Evolutionary conservation across 108 stramenopile genomes (phyloP).

Genomic region (Stephanodiscus minutulus): DNA sequence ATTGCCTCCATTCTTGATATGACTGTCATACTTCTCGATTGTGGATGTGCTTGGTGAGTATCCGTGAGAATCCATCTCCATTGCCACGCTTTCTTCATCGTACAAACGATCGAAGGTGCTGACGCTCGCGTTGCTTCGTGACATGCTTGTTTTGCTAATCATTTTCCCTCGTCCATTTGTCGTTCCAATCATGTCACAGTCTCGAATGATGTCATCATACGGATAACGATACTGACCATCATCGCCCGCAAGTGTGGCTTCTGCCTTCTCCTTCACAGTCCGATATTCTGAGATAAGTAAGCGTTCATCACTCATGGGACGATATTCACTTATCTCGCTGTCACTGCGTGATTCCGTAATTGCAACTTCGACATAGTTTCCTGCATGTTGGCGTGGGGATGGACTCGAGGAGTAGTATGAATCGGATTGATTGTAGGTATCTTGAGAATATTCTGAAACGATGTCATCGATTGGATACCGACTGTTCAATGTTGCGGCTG

Average conservation of each 20-base stretch:
- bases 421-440: not conserved
- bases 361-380: not conserved
- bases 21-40: slow-evolving; percentile 10
- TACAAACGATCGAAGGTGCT: slow-evolving; percentile 31
- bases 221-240: slow-evolving; percentile 1
- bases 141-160: not conserved
- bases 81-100: slow-evolving; percentile 15
- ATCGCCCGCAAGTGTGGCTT: not conserved
- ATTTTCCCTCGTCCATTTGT: not conserved
- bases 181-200: slow-evolving; percentile 5
- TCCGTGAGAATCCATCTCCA: slow-evolving; percentile 6
- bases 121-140: slow-evolving; percentile 4
- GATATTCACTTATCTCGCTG: slow-evolving; percentile 26
- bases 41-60: not conserved
- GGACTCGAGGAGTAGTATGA: not conserved
- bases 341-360: slow-evolving; percentile 26
- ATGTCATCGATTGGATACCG: slow-evolving; percentile 20
- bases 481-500: not conserved
- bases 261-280: not conserved
- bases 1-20: not conserved
- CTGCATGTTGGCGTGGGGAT: not conserved
- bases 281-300: slow-evolving; percentile 1
- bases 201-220: slow-evolving; percentile 8
- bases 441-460: not conserved
- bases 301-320: slow-evolving; percentile 20